These are phyloP conservation scores for Trypanosoma grayi DNA, from an alignment of 208 protist species.

Conservation along the genomic window DNA sequence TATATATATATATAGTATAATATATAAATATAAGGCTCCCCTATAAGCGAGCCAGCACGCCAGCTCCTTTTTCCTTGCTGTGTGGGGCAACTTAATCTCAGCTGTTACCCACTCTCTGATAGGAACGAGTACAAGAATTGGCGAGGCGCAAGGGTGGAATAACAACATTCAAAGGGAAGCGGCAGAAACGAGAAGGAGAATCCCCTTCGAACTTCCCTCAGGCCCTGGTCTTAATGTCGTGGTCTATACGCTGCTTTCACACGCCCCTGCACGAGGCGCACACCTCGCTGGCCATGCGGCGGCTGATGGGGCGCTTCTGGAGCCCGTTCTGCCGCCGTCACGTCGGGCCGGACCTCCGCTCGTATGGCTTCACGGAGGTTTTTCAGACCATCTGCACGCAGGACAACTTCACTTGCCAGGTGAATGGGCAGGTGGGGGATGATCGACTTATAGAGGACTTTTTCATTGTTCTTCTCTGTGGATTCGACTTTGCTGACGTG, in stretches of 20 bases:
- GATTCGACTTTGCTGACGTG: conserved; percentile 73
- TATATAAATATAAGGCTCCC: no score
- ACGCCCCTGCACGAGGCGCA: neutral
- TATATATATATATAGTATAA: no score
- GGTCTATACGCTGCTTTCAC: conserved; percentile 15
- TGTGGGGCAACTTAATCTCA: no score
- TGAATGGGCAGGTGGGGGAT: conserved; percentile 58
- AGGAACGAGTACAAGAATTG: no score
- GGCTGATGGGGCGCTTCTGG: conserved; percentile 63
- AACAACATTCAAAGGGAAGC: no score
- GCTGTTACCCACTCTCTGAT: no score
- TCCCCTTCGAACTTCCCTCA: no score
- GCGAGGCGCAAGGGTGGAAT: no score
- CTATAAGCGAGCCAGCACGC: no score
- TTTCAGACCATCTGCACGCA: conserved; percentile 35
- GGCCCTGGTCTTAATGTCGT: no score
- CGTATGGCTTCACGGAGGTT: conserved; percentile 57
- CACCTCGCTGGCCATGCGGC: conserved; percentile 23
- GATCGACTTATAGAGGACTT: conserved; percentile 59
- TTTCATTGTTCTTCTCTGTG: conserved; percentile 49
- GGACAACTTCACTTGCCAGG: conserved; percentile 60
- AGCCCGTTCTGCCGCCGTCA: conserved; percentile 36
- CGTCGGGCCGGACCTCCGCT: conserved; percentile 36
- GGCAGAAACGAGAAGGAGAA: no score
- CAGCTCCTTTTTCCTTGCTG: no score